Base-by-base conservation (phyloP, 1,139 yeast species). In the Saccharomyces hybrid region DNA sequence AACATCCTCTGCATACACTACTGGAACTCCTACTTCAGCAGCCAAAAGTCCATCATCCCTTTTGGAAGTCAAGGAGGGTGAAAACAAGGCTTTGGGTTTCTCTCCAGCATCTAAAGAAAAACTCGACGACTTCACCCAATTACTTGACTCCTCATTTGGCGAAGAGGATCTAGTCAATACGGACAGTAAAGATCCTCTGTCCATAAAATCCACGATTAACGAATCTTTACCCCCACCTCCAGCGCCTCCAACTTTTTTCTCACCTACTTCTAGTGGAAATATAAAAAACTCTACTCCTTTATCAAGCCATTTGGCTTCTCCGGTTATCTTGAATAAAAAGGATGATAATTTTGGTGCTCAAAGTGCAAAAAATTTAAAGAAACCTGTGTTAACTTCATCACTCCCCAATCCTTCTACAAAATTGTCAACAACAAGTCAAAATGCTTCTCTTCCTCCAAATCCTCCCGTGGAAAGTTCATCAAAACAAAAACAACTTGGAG, bases 81-180 rank as follows among this genome's bases (percentile, higher is more conserved):
- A 32, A 32, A 55, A 42, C 27, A 38, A 47, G 9, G 46, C 49
- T 4, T 3, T 54, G 13, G 61, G 60, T 16, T 62, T 65, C 51
- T 67, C 70, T 3, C 68, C 69, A 6, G 57, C 62, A 9, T 63
- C 68, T 1, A 62, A 60, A 38, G 64, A 58, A 9, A 65, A 63
- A 29, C 47, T 66, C 41, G 59, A 56, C 44, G 62, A 58, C 42
- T 65, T 65, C 50, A 59, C 67, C 1, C 64, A 66, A 25, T 58
- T 64, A 54, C 48, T 67, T 27, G 65, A 65, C 32, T 57, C 59
- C 28, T 60, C 66, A 3, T 66, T 66, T 51, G 66, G 61, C 6
- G 62, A 62, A 31, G 58, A 54, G 27, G 58, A 57, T 38, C 27
- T 48, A 14, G 47, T 41, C 27, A 32, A 44, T 47, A 7, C 49